Evolutionary conservation across 441 rosid species (phyloP).

Genomic region (Erysimum cheiri): DNA sequence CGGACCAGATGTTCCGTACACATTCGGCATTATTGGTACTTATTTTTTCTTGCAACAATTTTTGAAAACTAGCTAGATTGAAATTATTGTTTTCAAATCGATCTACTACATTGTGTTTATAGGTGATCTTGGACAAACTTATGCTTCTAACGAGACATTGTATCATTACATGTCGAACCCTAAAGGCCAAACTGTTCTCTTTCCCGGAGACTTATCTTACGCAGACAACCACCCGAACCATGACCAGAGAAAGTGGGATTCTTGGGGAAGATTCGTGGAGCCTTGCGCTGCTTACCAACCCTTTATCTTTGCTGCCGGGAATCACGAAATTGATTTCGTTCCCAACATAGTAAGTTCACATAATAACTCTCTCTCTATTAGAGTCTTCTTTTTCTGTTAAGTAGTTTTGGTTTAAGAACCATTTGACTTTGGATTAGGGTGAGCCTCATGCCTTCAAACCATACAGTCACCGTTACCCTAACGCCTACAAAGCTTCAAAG

Average conservation of each 20-base stretch:
- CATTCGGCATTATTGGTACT: constrained; percentile 71
- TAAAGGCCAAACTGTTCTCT: constrained; percentile 57
- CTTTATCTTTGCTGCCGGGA: constrained; percentile 68
- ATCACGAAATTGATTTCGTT: constrained; percentile 70
- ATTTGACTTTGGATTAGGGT: constrained; percentile 45
- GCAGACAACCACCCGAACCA: constrained; percentile 59
- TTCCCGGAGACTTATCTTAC: constrained; percentile 73
- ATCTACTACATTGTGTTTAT: constrained; percentile 18
- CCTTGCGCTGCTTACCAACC: constrained; percentile 69
- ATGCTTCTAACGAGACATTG: constrained; percentile 61
- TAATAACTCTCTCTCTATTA: neutral
- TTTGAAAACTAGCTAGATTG: neutral
- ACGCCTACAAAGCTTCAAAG: constrained; percentile 53
- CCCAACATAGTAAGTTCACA: constrained; percentile 55
- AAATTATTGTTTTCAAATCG: neutral
- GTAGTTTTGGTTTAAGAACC: neutral
- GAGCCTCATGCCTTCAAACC: constrained; percentile 61
- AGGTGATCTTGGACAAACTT: constrained; percentile 78
- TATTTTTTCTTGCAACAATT: neutral
- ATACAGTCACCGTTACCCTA: constrained; percentile 49
- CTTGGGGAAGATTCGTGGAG: constrained; percentile 63
- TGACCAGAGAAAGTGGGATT: constrained; percentile 67
- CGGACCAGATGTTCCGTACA: constrained; percentile 75
- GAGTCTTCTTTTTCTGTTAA: neutral
- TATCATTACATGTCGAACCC: constrained; percentile 57